Evolutionary conservation across 441 rosid genomes (phyloP), one percentile per base, ranked within the genome.

Genomic region (Erodium texanum): DNA sequence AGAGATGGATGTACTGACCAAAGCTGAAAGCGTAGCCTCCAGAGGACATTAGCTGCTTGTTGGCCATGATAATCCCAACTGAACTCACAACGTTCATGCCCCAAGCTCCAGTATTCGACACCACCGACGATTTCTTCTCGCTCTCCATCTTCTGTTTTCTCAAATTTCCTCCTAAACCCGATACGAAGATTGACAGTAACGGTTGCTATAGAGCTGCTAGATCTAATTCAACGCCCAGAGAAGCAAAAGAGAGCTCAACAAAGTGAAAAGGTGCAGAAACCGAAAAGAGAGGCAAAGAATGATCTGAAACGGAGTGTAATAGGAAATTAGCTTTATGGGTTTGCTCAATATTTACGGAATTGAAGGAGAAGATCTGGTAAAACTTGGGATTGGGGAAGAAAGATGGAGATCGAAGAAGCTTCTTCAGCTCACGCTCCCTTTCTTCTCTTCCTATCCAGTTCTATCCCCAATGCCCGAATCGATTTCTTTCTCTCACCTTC

Each of bases 1-100:
- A 3, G n/a, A 23, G 18, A 11, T 34, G 52, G 22, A 36, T 62
- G 38, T 45, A 61, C 81, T 62, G 73, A 90, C 96, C 97, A 67
- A 89, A 91, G 78, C 85, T 68, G 77, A 91, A 91, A 76, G 72
- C 86, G 76, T 82, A 91, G 63, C 97, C 96, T 58, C 74, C 67
- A n/a, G 87, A 54, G 18, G 95, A 82, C 97, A 91, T 91, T 52
- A 90, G 97, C 86, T 87, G 90, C 81, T 90, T 90, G 78, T 88
- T 90, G 23, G 90, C 93, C 93, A 90, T 87, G 66, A 90, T 90
- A 71, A 90, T 84, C 52, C 97, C 95, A 43, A 88, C 93, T 67
- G 97, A 90, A 76, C 93, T 90, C 24, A 90, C 67, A 3, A 90
- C 86, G 63, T 90, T 90, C 92, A 90, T 87, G 24, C 80, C 90